A percentile compares a stretch with the other conserved stretches of the same genome.
Evolutionary conservation across 2,329 filamentous ascomycete species (phyloP).

Genomic region (Aspergillus ochraceus): DNA sequence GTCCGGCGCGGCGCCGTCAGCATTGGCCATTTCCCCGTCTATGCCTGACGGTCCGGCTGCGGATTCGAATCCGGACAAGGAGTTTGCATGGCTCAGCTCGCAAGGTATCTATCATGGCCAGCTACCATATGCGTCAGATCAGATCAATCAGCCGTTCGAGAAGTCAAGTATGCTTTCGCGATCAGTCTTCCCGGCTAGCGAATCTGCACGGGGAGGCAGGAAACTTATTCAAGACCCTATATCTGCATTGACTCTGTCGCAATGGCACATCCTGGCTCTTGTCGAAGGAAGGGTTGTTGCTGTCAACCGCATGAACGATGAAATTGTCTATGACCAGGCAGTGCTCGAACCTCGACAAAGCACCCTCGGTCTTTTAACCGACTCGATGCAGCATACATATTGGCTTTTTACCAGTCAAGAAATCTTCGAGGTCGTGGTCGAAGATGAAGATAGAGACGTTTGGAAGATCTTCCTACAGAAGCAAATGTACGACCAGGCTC

Average conservation of each 20-base stretch:
- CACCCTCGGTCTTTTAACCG: slow-evolving; percentile 80
- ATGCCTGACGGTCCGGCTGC: slow-evolving; percentile 60
- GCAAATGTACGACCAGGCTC: slow-evolving; percentile 83
- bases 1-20: slow-evolving; percentile 61
- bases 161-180: slow-evolving; percentile 76
- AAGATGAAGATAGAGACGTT: slow-evolving; percentile 86
- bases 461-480: slow-evolving; percentile 91
- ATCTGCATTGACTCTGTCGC: slow-evolving; percentile 78
- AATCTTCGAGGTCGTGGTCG: slow-evolving; percentile 90
- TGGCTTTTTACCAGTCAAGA: slow-evolving; percentile 92
- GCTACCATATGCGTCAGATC: slow-evolving; percentile 64
- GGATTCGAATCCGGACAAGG: slow-evolving; percentile 51
- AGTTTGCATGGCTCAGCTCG: slow-evolving; percentile 85
- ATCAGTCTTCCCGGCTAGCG: slow-evolving; percentile 69
- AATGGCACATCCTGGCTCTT: slow-evolving; percentile 87
- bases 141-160: slow-evolving; percentile 73
- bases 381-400: slow-evolving; percentile 93
- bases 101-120: slow-evolving; percentile 88
- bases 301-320: slow-evolving; percentile 82
- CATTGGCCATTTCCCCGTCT: slow-evolving; percentile 76
- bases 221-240: slow-evolving; percentile 71
- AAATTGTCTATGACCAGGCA: slow-evolving; percentile 81
- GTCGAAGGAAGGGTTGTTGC: slow-evolving; percentile 81
- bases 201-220: slow-evolving; percentile 63
- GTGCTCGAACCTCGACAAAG: slow-evolving; percentile 78